A percentile compares a stretch with the other conserved stretches of the same genome.
These are phyloP conservation scores for Cystofilobasidium macerans DNA, from an alignment of 768 basidiomycete genomes.

Conservation along the genomic window DNA sequence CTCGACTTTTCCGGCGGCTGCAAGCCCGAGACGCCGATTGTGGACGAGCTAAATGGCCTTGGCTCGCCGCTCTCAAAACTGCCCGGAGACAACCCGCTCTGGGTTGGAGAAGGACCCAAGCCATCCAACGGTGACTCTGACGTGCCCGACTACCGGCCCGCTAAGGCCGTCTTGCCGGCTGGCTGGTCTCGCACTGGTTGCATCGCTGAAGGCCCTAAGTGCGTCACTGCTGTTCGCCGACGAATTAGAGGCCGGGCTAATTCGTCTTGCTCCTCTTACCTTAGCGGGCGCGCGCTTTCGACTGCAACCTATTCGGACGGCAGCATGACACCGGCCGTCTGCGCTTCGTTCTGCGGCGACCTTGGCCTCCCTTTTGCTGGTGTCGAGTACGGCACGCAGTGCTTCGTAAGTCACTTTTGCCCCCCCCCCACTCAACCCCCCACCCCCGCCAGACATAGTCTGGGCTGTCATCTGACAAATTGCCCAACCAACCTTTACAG, in stretches of 20 bases:
- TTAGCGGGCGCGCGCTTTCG: conserved; percentile 33
- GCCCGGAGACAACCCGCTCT: conserved; percentile 35
- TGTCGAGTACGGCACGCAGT: conserved; percentile 33
- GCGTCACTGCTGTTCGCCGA: too few species aligned
- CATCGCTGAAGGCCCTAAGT: conserved; percentile 36
- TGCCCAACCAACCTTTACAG: background rate
- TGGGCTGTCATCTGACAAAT: too few species aligned
- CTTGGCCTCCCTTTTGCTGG: conserved; percentile 34
- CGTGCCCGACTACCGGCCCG: conserved; percentile 28
- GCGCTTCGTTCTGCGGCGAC: conserved; percentile 20
- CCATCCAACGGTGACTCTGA: conserved; percentile 29
- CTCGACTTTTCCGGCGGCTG: conserved; percentile 34
- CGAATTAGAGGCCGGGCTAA: too few species aligned
- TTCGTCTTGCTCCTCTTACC: too few species aligned
- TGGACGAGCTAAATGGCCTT: conserved; percentile 26
- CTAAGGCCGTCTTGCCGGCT: conserved; percentile 32
- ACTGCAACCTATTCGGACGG: conserved; percentile 27
- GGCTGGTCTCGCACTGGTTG: conserved; percentile 36
- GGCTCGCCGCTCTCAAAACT: conserved; percentile 29
- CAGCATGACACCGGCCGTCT: conserved; percentile 35
- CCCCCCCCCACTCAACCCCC: background rate
- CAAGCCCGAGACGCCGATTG: conserved; percentile 33
- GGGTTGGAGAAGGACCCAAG: conserved; percentile 32
- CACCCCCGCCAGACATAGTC: too few species aligned
- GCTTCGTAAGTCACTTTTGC: background rate